phyloP scores from a whole-genome alignment of 2,329 filamentous ascomycete genomes.

The Domatiomyces globalis region DNA sequence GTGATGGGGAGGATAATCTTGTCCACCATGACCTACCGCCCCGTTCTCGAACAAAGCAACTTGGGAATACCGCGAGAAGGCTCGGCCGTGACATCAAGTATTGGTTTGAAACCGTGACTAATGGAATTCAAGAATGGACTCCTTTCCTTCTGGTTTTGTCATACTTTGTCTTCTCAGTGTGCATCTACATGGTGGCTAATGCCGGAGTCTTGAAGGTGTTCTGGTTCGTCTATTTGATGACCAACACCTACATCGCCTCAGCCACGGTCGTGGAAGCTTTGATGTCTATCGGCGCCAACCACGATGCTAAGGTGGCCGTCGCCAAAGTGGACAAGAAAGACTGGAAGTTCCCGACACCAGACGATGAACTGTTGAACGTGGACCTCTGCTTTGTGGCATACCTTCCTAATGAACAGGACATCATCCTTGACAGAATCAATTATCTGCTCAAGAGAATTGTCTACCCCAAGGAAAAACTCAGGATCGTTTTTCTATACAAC shows the following conservation, averaged over 20 bases:
- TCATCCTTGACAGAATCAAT: slow-evolving; percentile 34
- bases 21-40: background rate
- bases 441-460: slow-evolving; percentile 35
- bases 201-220: slow-evolving; percentile 26
- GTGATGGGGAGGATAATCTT: background rate
- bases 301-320: slow-evolving; percentile 26
- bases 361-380: slow-evolving; percentile 29
- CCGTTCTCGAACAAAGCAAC: background rate
- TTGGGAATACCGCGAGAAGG: background rate
- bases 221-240: slow-evolving; percentile 33
- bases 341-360: slow-evolving; percentile 30
- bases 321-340: slow-evolving; percentile 26
- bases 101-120: background rate
- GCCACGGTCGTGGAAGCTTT: slow-evolving; percentile 30
- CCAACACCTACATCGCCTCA: slow-evolving; percentile 33
- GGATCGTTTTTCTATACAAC: slow-evolving; percentile 37
- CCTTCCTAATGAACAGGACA: slow-evolving; percentile 38
- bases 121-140: slow-evolving; percentile 23
- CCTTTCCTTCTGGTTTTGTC: slow-evolving; percentile 29
- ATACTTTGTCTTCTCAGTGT: slow-evolving; percentile 30
- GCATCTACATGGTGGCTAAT: slow-evolving; percentile 29
- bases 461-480: slow-evolving; percentile 33
- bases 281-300: slow-evolving; percentile 25
- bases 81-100: background rate
- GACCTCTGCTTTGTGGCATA: slow-evolving; percentile 38